phyloP scores from a whole-genome alignment of 139 green algal species.

The Chlamydomonas applanata region DNA sequence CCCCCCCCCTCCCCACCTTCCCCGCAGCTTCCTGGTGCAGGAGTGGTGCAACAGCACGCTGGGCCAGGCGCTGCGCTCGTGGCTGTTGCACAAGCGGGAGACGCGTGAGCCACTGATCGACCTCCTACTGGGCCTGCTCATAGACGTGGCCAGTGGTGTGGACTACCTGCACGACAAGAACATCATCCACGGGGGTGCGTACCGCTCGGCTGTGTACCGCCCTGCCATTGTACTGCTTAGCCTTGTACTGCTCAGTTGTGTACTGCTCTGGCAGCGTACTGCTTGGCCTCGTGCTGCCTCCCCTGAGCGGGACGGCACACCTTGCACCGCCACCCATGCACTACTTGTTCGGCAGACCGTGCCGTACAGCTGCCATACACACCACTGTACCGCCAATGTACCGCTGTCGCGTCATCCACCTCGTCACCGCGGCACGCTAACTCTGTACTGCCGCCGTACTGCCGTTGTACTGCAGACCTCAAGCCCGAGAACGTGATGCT shows the following conservation, averaged over 20 bases:
- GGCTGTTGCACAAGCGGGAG: constrained; percentile 4
- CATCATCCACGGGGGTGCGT: constrained; percentile 20
- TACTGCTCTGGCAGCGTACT: too few species aligned
- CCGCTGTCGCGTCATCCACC: too few species aligned
- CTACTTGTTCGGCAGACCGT: not conserved
- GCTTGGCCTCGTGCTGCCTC: too few species aligned
- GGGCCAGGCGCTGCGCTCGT: constrained; percentile 1
- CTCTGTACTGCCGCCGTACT: not conserved
- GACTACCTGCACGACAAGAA: constrained; percentile 17
- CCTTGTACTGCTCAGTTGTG: too few species aligned
- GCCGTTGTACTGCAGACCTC: constrained; percentile 6
- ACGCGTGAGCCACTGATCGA: constrained; percentile 1
- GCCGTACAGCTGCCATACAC: too few species aligned
- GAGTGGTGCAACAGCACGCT: constrained; percentile 14
- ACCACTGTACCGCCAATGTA: too few species aligned
- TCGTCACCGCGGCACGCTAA: not conserved
- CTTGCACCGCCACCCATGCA: not conserved
- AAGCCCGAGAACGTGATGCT: constrained; percentile 24
- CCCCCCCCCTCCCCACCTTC: not conserved
- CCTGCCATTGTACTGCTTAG: too few species aligned
- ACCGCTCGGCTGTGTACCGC: too few species aligned
- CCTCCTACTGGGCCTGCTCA: not conserved
- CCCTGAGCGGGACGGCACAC: too few species aligned
- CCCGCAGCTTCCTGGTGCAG: constrained; percentile 10
- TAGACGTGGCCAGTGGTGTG: constrained; percentile 9